These are phyloP conservation scores for Reutealis trisperma DNA, from an alignment of 345 rosid genomes.

Conservation along the genomic window DNA sequence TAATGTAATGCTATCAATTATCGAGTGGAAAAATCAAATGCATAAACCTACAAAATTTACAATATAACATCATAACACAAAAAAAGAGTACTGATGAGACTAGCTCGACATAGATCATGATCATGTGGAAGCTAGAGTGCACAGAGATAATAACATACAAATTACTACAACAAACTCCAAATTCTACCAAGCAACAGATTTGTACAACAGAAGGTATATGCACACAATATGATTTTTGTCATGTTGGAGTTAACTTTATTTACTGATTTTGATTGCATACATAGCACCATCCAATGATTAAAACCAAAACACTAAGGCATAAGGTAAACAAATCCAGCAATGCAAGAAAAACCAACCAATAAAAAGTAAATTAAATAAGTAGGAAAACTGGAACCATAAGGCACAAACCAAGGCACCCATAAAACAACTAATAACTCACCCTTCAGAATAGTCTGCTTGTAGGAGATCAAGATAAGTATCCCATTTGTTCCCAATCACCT, in stretches of 20 bases:
- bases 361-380: too few relatives aligned
- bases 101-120: neutral
- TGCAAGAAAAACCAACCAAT: neutral
- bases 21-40: neutral
- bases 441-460: slow-evolving; percentile 71
- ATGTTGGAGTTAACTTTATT: neutral
- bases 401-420: too few relatives aligned
- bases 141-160: neutral
- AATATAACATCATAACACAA: neutral
- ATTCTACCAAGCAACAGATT: neutral
- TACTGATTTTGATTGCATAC: too few relatives aligned
- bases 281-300: neutral
- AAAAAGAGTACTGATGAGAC: neutral
- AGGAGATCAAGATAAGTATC: slow-evolving; percentile 75
- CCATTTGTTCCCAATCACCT: slow-evolving; percentile 88
- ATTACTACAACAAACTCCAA: neutral
- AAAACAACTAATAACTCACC: slow-evolving; percentile 32
- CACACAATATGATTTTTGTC: neutral
- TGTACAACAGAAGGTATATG: neutral
- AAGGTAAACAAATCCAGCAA: neutral
- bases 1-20: neutral
- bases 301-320: neutral
- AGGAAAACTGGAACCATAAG: too few relatives aligned
- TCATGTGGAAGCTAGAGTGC: neutral
- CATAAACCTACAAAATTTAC: neutral